A percentile compares a stretch with the other conserved stretches of the same genome.
phyloP scores from a whole-genome alignment of 2,329 filamentous ascomycete genomes.

The Mariannaea elegans region DNA sequence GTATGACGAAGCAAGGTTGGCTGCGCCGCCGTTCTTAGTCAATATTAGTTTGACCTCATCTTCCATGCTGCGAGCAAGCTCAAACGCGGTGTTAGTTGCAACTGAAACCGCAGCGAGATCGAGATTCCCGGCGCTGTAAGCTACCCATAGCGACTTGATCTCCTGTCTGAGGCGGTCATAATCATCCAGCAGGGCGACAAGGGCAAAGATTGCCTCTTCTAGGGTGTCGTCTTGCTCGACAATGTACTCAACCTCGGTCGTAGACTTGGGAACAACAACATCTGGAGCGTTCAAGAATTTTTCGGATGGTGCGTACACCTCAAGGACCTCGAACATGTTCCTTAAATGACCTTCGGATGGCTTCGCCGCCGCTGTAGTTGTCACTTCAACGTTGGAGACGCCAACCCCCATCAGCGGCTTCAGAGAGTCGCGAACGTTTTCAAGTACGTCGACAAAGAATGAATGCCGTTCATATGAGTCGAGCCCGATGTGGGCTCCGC shows the following conservation, averaged over 20 bases:
- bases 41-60: slow-evolving; percentile 57
- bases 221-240: slow-evolving; percentile 22
- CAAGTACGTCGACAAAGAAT: slow-evolving; percentile 31
- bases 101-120: slow-evolving; percentile 32
- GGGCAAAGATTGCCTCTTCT: slow-evolving; percentile 22
- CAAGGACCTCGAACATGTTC: slow-evolving; percentile 25
- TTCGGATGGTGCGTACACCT: slow-evolving; percentile 28
- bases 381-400: neutral
- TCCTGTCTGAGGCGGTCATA: slow-evolving; percentile 12
- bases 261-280: neutral
- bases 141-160: slow-evolving; percentile 24
- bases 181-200: slow-evolving; percentile 21
- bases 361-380: neutral
- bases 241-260: slow-evolving; percentile 11
- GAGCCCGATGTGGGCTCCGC: neutral
- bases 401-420: slow-evolving; percentile 23
- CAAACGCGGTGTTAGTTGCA: slow-evolving; percentile 33
- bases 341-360: neutral
- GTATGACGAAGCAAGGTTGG: neutral
- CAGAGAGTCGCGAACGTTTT: slow-evolving; percentile 28
- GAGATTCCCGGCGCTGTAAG: neutral
- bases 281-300: slow-evolving; percentile 28
- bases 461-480: slow-evolving; percentile 22
- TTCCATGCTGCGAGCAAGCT: slow-evolving; percentile 32
- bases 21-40: slow-evolving; percentile 4